A percentile compares a stretch with the other conserved stretches of the same genome.
Conservation (phyloP, 169 alveolate species). For the Miamiensis avidus region DNA sequence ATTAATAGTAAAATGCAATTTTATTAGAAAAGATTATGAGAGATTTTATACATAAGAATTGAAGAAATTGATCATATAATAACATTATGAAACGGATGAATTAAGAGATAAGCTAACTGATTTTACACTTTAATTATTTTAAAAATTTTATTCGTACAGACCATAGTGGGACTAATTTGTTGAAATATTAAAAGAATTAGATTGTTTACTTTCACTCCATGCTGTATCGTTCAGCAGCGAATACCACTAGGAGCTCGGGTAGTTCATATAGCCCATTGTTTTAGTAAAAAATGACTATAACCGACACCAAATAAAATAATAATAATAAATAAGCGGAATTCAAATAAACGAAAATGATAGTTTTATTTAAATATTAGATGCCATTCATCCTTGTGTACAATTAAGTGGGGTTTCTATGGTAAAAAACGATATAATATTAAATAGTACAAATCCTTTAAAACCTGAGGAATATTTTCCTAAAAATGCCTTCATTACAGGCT, state of each 20-base stretch:
- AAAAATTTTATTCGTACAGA: constrained; percentile 73
- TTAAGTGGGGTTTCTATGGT: constrained; percentile 52
- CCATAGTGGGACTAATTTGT: constrained; percentile 70
- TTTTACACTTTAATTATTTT: constrained; percentile 79
- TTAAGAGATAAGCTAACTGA: constrained; percentile 83
- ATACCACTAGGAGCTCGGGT: constrained; percentile 19
- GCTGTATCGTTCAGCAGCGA: constrained; percentile 1
- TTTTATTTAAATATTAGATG: constrained; percentile 52
- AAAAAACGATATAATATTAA: constrained; percentile 68
- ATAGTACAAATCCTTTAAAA: neutral
- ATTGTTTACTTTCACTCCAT: constrained; percentile 87
- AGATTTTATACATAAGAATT: constrained; percentile 87
- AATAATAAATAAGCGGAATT: neutral
- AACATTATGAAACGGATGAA: constrained; percentile 87
- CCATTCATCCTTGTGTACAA: constrained; percentile 72
- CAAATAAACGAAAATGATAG: neutral
- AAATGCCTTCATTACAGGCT: constrained; percentile 95
- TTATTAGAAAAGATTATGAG: constrained; percentile 17
- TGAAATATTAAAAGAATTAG: constrained; percentile 89
- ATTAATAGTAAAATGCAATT: too few species aligned
- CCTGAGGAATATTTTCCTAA: constrained; percentile 29
- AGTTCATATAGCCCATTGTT: constrained; percentile 47
- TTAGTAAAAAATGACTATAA: constrained; percentile 36
- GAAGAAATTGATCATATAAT: constrained; percentile 64
- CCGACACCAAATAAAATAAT: constrained; percentile 26